phyloP scores from a whole-genome alignment of 495 filamentous ascomycete genomes.

The Aspergillus hancockii region DNA sequence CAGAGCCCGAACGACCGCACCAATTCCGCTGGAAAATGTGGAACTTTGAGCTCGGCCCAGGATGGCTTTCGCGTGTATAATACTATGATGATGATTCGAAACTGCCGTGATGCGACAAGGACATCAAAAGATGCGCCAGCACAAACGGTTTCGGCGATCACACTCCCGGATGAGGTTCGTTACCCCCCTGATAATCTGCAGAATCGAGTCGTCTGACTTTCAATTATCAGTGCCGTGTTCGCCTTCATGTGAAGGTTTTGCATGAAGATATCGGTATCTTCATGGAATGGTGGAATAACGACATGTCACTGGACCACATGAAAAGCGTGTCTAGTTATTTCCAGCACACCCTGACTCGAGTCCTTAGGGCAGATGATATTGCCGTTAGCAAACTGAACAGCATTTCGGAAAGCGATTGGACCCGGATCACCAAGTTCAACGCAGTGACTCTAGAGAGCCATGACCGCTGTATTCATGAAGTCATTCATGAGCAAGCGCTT shows the following conservation, averaged over 20 bases:
- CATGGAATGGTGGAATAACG: constrained; percentile 48
- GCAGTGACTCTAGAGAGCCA: constrained; percentile 29
- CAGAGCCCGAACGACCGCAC: constrained; percentile 10
- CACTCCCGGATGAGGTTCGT: constrained; percentile 40
- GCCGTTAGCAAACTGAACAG: constrained; percentile 34
- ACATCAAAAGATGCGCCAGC: constrained; percentile 19
- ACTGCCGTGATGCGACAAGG: constrained; percentile 26
- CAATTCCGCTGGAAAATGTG: constrained; percentile 11
- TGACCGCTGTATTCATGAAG: constrained; percentile 53
- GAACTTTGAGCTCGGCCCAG: constrained; percentile 10
- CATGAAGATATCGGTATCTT: constrained; percentile 44
- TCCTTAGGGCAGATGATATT: constrained; percentile 29
- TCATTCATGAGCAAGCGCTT: constrained; percentile 46
- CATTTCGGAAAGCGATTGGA: constrained; percentile 42
- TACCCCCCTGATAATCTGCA: neutral
- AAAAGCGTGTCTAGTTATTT: constrained; percentile 44
- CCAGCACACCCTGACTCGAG: constrained; percentile 32
- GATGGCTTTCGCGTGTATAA: constrained; percentile 35
- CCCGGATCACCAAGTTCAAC: constrained; percentile 46
- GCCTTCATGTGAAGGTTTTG: constrained; percentile 48
- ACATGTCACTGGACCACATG: constrained; percentile 46
- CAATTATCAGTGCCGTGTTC: constrained; percentile 40
- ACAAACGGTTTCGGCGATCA: constrained; percentile 31
- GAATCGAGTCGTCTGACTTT: constrained; percentile 9
- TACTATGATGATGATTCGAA: constrained; percentile 43